Conservation (phyloP, 805 yeast genomes). For the Saturnispora dispora region DNA sequence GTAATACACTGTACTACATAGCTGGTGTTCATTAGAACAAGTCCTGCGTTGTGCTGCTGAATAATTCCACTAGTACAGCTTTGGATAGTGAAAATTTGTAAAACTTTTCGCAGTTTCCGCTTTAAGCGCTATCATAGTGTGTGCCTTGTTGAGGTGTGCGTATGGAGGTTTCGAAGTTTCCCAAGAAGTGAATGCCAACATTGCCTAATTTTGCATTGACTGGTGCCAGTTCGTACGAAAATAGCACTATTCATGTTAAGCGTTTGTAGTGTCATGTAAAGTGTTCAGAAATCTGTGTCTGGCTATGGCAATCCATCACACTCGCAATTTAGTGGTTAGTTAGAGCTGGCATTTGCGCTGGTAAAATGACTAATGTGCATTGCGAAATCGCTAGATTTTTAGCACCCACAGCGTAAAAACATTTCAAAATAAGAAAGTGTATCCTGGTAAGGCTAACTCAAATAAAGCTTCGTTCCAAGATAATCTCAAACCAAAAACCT, state of each 20-base stretch:
- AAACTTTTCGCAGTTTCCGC: not conserved
- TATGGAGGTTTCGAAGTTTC: no score
- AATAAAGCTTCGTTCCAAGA: no score
- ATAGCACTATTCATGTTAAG: no score
- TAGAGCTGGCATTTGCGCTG: no score
- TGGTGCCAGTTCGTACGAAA: no score
- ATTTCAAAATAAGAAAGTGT: not conserved
- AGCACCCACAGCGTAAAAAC: not conserved
- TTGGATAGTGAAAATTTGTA: not conserved
- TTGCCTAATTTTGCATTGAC: no score
- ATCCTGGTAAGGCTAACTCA: not conserved
- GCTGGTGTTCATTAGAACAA: not conserved
- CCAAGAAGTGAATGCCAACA: no score
- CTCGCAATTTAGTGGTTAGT: no score
- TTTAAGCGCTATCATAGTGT: not conserved
- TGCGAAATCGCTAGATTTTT: not conserved
- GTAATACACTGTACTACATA: not conserved
- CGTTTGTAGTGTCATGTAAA: no score
- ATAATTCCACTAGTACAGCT: not conserved
- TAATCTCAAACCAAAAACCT: no score
- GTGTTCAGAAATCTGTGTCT: no score
- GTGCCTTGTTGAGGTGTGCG: not conserved
- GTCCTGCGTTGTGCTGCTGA: not conserved
- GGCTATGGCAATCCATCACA: no score
- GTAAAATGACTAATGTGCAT: not conserved